Evolutionary conservation across 345 rosid genomes (phyloP).

Genomic region (Populus davidiana): DNA sequence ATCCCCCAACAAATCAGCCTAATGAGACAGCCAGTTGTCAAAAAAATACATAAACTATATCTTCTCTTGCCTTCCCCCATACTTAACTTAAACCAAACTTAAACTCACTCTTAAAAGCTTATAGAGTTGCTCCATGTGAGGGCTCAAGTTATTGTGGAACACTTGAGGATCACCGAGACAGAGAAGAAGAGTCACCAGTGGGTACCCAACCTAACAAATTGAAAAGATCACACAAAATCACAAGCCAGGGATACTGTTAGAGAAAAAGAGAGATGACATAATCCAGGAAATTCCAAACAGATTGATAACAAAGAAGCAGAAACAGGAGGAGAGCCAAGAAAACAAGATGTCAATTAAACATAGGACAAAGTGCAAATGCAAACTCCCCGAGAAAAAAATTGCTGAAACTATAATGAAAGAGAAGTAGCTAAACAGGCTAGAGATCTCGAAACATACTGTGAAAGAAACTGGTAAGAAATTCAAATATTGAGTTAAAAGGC

Average conservation of each 20-base stretch:
- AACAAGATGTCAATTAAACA: background rate
- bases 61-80: background rate
- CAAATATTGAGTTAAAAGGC: conserved; percentile 3
- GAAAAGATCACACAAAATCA: background rate
- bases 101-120: conserved; percentile 88
- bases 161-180: conserved; percentile 97
- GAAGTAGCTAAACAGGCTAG: too few species aligned
- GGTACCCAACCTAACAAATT: conserved; percentile 82
- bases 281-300: too few species aligned
- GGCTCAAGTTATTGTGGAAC: conserved; percentile 74
- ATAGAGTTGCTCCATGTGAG: conserved; percentile 98
- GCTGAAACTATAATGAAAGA: too few species aligned
- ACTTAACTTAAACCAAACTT: conserved; percentile 6
- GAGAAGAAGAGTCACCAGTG: conserved; percentile 95
- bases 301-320: too few species aligned
- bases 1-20: background rate
- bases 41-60: background rate
- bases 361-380: background rate
- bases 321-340: background rate
- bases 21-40: background rate
- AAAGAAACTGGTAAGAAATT: background rate
- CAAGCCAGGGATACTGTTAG: background rate
- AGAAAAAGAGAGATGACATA: too few species aligned
- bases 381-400: background rate
- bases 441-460: too few species aligned